phyloP scores from a whole-genome alignment of 2,329 filamentous ascomycete genomes.

The Sporothrix euskadiensis region DNA sequence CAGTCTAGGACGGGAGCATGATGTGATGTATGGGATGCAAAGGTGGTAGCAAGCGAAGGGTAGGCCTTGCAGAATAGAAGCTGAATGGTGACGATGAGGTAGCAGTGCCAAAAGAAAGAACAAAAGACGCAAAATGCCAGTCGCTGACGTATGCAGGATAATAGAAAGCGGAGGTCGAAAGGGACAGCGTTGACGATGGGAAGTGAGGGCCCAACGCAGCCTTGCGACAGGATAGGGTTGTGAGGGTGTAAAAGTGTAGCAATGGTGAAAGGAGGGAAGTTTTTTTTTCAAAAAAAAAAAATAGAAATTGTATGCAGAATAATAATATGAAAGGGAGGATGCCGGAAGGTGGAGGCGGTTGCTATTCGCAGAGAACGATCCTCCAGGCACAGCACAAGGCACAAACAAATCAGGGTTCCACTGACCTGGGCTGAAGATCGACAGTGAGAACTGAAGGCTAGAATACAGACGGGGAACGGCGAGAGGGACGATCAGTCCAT shows the following conservation, averaged over 20 bases:
- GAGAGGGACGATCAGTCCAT: conserved; percentile 22
- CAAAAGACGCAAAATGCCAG: neutral
- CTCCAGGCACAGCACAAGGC: conserved; percentile 14
- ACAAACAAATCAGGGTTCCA: conserved; percentile 23
- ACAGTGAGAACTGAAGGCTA: conserved; percentile 22
- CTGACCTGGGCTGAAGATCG: conserved; percentile 27
- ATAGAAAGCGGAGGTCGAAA: neutral
- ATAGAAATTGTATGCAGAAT: neutral
- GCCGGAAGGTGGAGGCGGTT: conserved; percentile 1
- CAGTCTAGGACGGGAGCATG: conserved; percentile 1
- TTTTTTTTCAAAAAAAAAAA: no score
- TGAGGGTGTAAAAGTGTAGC: neutral
- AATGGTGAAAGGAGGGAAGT: neutral
- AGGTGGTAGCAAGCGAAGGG: neutral
- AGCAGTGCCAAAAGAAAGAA: neutral
- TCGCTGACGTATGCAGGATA: neutral
- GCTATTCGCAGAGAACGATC: conserved; percentile 14
- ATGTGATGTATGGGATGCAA: neutral
- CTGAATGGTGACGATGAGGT: neutral
- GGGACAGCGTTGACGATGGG: neutral
- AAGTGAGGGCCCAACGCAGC: conserved; percentile 11
- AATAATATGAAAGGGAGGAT: conserved; percentile 5
- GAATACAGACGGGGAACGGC: neutral
- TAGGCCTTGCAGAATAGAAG: neutral
- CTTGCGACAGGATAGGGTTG: neutral